Evolutionary conservation across 1,284 basidiomycete genomes (phyloP), one percentile per base, ranked within the genome.

Genomic region (Pseudozyma tsukubaensis): DNA sequence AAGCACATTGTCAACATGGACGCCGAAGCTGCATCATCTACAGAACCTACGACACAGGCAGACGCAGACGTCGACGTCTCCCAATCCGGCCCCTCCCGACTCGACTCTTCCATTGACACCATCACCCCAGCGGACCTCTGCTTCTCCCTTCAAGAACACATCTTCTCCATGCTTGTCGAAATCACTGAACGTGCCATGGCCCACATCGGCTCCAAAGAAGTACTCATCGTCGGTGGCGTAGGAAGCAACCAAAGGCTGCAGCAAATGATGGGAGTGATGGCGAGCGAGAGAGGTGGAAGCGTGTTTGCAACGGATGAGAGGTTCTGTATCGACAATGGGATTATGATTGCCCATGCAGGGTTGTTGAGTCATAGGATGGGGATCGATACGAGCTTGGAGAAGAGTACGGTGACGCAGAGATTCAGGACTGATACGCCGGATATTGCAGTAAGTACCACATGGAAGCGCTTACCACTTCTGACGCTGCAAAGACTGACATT

Each of bases 121-220:
- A 94, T 97, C 79, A 97, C 93, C 4, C 91, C 95, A 7, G 91
- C 94, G 21, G 97, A 99, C 85, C 87, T 99, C 18, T 99, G 97
- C 85, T 98, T 96, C 85, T 95, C 94, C 6, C 87, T 99, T 5
- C 97, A 99, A 85, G 97, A 99, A 86, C 97, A 94, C 4, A 91
- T 98, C 2, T 99, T 94, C 85, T 93, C 96, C 0, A 99, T 99
- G 97, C 88, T 99, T 4, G 97, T 99, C 19, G 97, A 99, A 86
- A 99, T 97, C 65, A 99, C 97, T 0, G 97, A 99, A 85, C 89
- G 97, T 45, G 97, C 97, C 0, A 98, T 99, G 96, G 97, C 97
- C 19, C 97, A 99, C 85, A 95, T 98, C 29, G 94, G 93, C 3
- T 94, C 93, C 76, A 92, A 90, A 81, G 96, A 99, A 82, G 96